Evolutionary conservation across 164 flowering plant genomes (phyloP).

Genomic region (Santalum album): DNA sequence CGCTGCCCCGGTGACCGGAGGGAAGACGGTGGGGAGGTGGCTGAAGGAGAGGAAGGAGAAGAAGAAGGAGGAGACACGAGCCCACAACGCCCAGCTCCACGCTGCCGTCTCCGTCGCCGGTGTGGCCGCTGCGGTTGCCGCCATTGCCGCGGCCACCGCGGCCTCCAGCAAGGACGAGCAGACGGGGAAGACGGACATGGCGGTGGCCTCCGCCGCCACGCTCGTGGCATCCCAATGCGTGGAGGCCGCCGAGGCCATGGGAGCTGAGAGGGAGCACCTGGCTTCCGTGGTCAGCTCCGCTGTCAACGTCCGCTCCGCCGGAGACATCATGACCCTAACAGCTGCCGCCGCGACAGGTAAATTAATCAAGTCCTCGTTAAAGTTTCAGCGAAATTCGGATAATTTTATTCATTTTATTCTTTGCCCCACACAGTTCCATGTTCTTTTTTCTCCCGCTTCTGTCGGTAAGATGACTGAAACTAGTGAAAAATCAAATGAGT

Average conservation of each 20-base stretch:
- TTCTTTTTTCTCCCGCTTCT: too few relatives aligned
- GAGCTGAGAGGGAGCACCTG: conserved; percentile 87
- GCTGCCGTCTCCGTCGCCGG: conserved; percentile 95
- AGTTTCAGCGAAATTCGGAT: too few relatives aligned
- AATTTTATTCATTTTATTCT: too few relatives aligned
- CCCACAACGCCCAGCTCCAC: conserved; percentile 88
- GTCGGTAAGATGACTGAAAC: too few relatives aligned
- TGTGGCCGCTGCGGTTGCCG: conserved; percentile 89
- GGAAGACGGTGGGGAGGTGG: conserved; percentile 97
- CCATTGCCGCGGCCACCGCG: conserved; percentile 88
- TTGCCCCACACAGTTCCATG: too few relatives aligned
- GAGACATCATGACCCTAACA: conserved; percentile 86
- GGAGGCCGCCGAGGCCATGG: conserved; percentile 94
- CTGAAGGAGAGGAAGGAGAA: conserved; percentile 88
- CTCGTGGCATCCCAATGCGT: conserved; percentile 94
- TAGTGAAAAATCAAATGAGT: too few relatives aligned
- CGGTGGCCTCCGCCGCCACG: conserved; percentile 93
- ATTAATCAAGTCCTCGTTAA: background rate
- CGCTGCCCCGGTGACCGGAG: conserved; percentile 29
- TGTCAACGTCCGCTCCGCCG: conserved; percentile 82
- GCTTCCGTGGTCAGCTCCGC: conserved; percentile 82
- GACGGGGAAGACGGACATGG: conserved; percentile 80
- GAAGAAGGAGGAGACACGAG: conserved; percentile 84
- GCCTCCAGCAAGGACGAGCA: conserved; percentile 73
- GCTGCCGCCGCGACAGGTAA: conserved; percentile 96